These are phyloP conservation scores for Peronospora belbahrii DNA, from an alignment of 352 stramenopile genomes.

Conservation along the genomic window DNA sequence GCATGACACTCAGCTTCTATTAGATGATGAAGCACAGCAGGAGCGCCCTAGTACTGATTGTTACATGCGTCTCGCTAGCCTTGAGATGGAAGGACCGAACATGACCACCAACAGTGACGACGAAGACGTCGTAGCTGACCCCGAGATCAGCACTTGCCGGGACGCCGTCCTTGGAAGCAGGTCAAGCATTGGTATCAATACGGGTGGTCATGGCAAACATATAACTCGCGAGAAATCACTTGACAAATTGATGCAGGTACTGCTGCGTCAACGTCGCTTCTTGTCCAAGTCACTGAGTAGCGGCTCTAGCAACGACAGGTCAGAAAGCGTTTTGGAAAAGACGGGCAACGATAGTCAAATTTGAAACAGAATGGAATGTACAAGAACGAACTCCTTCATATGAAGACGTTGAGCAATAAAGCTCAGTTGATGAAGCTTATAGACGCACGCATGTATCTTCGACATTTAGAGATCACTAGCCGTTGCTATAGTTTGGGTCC, in stretches of 20 bases:
- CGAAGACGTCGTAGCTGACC: constrained; percentile 17
- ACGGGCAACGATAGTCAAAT: background rate
- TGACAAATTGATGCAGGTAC: constrained; percentile 48
- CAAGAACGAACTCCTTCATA: background rate
- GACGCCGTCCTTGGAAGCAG: background rate
- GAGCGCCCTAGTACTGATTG: constrained; percentile 52
- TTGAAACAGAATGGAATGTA: background rate
- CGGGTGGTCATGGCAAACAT: background rate
- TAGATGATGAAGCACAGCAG: constrained; percentile 31
- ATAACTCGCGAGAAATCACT: constrained; percentile 18
- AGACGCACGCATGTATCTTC: background rate
- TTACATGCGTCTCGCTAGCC: constrained; percentile 70
- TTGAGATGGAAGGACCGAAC: constrained; percentile 40
- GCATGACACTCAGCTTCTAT: constrained; percentile 34
- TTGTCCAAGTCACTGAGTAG: constrained; percentile 47
- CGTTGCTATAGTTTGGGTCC: constrained; percentile 14
- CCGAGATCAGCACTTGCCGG: background rate
- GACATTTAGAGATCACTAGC: background rate
- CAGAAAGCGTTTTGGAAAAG: constrained; percentile 2
- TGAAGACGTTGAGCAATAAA: background rate
- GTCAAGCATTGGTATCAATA: background rate
- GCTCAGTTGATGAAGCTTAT: background rate
- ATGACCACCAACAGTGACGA: constrained; percentile 17
- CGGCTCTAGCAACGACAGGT: constrained; percentile 36
- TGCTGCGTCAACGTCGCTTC: constrained; percentile 47